phyloP scores from a whole-genome alignment of 2,329 filamentous ascomycete species.

The Didymella glomerata region DNA sequence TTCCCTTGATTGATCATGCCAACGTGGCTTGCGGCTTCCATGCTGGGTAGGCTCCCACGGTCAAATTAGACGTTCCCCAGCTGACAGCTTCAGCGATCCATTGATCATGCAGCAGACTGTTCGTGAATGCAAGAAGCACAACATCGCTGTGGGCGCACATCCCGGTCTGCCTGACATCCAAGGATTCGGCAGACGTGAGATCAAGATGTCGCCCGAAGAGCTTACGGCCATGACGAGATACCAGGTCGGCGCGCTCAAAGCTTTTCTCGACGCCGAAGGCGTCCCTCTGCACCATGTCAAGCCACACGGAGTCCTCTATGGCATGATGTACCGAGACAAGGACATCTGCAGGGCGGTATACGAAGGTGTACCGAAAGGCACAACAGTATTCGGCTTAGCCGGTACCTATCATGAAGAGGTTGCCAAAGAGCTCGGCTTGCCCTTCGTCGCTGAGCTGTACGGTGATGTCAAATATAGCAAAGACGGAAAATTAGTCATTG shows the following conservation, averaged over 20 bases:
- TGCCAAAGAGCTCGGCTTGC: conserved; percentile 61
- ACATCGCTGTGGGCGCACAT: conserved; percentile 68
- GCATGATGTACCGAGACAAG: conserved; percentile 63
- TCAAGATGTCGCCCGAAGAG: conserved; percentile 66
- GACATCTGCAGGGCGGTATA: conserved; percentile 63
- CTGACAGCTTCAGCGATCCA: conserved; percentile 58
- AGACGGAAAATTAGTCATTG: conserved; percentile 62
- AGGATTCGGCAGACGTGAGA: conserved; percentile 70
- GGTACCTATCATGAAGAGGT: conserved; percentile 64
- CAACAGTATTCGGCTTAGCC: conserved; percentile 63
- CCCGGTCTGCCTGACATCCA: conserved; percentile 71
- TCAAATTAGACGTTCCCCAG: background rate
- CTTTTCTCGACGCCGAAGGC: conserved; percentile 65
- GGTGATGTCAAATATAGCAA: conserved; percentile 65
- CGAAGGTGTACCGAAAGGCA: conserved; percentile 60
- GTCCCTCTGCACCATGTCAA: conserved; percentile 69
- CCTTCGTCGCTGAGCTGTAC: conserved; percentile 64
- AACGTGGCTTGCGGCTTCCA: conserved; percentile 70
- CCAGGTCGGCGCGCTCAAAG: conserved; percentile 70
- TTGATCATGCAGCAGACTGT: conserved; percentile 71
- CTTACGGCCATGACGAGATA: conserved; percentile 67
- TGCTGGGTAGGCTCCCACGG: conserved; percentile 45
- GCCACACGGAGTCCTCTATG: conserved; percentile 68
- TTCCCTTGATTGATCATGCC: conserved; percentile 68
- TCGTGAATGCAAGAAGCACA: conserved; percentile 64